phyloP scores from a whole-genome alignment of 2,329 filamentous ascomycete species.

The Phyllosticta capitalensis region DNA sequence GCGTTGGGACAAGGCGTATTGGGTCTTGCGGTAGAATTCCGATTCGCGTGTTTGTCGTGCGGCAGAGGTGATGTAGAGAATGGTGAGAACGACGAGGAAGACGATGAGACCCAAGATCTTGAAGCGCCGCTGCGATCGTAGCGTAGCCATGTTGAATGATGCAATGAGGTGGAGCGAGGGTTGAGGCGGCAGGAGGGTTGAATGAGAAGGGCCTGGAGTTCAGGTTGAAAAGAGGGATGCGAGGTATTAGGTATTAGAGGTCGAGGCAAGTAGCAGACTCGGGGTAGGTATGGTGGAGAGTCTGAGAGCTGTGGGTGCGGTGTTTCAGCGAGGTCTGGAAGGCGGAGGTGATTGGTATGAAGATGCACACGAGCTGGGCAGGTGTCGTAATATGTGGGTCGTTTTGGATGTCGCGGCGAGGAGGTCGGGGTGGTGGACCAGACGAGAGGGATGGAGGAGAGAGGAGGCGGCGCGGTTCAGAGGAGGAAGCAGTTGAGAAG shows the following conservation, averaged over 20 bases:
- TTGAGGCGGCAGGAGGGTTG: background rate
- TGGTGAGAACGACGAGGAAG: slow-evolving; percentile 54
- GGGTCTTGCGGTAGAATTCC: slow-evolving; percentile 51
- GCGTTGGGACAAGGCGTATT: slow-evolving; percentile 38
- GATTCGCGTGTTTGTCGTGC: slow-evolving; percentile 43
- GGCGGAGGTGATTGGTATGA: background rate
- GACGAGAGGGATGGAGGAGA: background rate
- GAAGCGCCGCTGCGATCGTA: slow-evolving; percentile 49
- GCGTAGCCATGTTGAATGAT: slow-evolving; percentile 12
- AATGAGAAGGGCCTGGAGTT: background rate
- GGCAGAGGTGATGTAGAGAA: slow-evolving; percentile 64
- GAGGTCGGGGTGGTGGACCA: background rate
- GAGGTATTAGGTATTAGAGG: background rate
- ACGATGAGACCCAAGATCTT: slow-evolving; percentile 57
- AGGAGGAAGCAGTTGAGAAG: background rate
- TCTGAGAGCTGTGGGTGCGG: background rate
- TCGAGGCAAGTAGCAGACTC: background rate
- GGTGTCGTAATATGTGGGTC: background rate
- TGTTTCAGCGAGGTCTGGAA: background rate
- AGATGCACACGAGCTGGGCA: background rate
- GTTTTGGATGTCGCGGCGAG: background rate
- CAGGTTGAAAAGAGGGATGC: too few relatives aligned
- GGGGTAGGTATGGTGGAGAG: background rate
- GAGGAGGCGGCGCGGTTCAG: background rate
- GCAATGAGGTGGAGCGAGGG: background rate